phyloP scores from a whole-genome alignment of 192 early-diverging fungal genomes.

The Gaertneriomyces sp. region DNA sequence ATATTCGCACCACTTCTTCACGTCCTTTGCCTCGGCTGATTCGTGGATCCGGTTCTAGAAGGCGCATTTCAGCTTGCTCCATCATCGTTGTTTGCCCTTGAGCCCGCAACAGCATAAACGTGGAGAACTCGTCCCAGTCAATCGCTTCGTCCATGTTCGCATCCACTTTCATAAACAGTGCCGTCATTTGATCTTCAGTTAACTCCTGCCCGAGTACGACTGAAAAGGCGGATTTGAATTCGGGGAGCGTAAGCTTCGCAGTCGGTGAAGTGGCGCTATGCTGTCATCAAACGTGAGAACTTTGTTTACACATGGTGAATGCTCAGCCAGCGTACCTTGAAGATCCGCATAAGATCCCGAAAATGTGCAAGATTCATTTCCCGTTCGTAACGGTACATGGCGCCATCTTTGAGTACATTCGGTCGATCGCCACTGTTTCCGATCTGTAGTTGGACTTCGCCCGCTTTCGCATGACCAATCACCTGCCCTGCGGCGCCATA shows the following conservation, averaged over 20 bases:
- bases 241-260: slow-evolving; percentile 27
- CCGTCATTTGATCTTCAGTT: slow-evolving; percentile 51
- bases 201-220: slow-evolving; percentile 43
- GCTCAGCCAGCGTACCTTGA: slow-evolving; percentile 33
- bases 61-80: slow-evolving; percentile 40
- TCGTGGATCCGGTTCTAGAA: slow-evolving; percentile 33
- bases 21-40: too few species aligned
- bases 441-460: slow-evolving; percentile 6
- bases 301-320: background rate
- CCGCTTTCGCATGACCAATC: slow-evolving; percentile 14
- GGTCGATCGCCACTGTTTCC: background rate
- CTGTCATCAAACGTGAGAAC: background rate
- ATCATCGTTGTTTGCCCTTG: slow-evolving; percentile 47
- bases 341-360: slow-evolving; percentile 47
- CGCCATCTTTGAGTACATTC: slow-evolving; percentile 46
- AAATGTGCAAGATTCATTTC: slow-evolving; percentile 52
- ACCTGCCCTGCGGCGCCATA: slow-evolving; percentile 19
- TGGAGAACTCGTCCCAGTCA: slow-evolving; percentile 60
- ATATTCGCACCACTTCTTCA: slow-evolving; percentile 11
- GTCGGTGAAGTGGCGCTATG: background rate
- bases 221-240: slow-evolving; percentile 51
- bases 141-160: slow-evolving; percentile 52
- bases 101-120: slow-evolving; percentile 52
- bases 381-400: slow-evolving; percentile 44
- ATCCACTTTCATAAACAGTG: slow-evolving; percentile 61